Evolutionary conservation across 2,329 filamentous ascomycete species (phyloP).

Genomic region (Dendryphion nanum): DNA sequence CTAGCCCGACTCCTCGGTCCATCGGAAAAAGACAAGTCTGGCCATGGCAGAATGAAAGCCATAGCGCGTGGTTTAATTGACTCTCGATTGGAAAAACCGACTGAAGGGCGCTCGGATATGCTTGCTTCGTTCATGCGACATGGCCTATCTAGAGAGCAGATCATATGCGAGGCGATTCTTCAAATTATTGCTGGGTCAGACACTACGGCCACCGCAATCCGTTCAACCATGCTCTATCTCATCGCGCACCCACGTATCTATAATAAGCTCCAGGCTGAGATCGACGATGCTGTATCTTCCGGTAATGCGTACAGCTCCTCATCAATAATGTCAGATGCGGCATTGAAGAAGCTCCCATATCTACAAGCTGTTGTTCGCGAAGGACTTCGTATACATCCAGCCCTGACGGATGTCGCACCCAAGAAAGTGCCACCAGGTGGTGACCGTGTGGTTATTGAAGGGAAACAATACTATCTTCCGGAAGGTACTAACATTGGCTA

Average conservation of each 20-base stretch:
- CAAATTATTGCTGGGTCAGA: constrained; percentile 57
- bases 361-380: constrained; percentile 31
- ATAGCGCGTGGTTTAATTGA: constrained; percentile 18
- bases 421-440: constrained; percentile 26
- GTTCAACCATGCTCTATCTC: constrained; percentile 52
- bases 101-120: constrained; percentile 50
- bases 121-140: constrained; percentile 51
- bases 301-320: constrained; percentile 14
- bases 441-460: constrained; percentile 10
- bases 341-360: constrained; percentile 22
- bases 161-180: constrained; percentile 43
- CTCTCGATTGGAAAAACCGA: constrained; percentile 44
- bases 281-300: constrained; percentile 35
- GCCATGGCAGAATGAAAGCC: constrained; percentile 22
- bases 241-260: constrained; percentile 48
- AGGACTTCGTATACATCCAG: constrained; percentile 25
- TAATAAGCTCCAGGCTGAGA: constrained; percentile 45
- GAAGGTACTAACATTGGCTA: constrained; percentile 13
- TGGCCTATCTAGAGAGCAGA: constrained; percentile 38
- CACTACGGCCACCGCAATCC: constrained; percentile 56
- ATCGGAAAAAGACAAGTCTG: constrained; percentile 30
- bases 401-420: constrained; percentile 27
- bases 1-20: constrained; percentile 20
- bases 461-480: constrained; percentile 28
- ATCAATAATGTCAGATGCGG: constrained; percentile 21